Evolutionary conservation across 2,329 filamentous ascomycete species (phyloP), one percentile per base, ranked within the genome.

Genomic region (Fusarium sublunatum): DNA sequence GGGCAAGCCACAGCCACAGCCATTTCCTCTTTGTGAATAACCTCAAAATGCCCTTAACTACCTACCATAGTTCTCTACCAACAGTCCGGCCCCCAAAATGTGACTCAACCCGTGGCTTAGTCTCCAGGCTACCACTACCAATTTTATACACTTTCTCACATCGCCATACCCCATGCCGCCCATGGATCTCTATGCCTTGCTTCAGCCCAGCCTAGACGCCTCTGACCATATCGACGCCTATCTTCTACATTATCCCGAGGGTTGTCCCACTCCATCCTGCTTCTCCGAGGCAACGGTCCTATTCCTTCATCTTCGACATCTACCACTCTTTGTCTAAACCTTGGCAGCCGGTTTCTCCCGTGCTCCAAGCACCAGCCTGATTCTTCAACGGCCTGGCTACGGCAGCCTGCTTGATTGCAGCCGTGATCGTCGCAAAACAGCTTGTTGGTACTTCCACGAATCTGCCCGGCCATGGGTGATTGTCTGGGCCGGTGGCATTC

Each of bases 391-490:
- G 46, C 51, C 38, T 47, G 50, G 38, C 59, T 60, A 13, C 38
- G 29, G 42, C 72, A 73, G n/a, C 58, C 61, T 7, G 50, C 24
- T 11, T 56, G 43, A 7, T 43, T 48, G 24, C 71, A 73, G 10
- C 51, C 46, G 44, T 73, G 71, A 0, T 46, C 29, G 3, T 64
- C 58, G 41, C 69, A 73, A 36, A 65, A 70, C 4, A 55, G 22
- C 6, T 32, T 40, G 10, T 46, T 57, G 8, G 28, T n/a, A 11
- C 40, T 43, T 4, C 25, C 40, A 13, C 25, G 44, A 15, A 26
- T 26, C 7, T 43, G 22, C 11, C 43, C 44, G 13, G 40, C 36
- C 32, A 46, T 31, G 3, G 41, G 46, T 12, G 40, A 31, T 32
- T 47, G 48, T 7, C 64, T 57, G 9, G 56, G 53, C n/a, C 51